Evolutionary conservation across 805 yeast species (phyloP), one percentile per base, ranked within the genome.

Genomic region (Citeromyces matritensis): DNA sequence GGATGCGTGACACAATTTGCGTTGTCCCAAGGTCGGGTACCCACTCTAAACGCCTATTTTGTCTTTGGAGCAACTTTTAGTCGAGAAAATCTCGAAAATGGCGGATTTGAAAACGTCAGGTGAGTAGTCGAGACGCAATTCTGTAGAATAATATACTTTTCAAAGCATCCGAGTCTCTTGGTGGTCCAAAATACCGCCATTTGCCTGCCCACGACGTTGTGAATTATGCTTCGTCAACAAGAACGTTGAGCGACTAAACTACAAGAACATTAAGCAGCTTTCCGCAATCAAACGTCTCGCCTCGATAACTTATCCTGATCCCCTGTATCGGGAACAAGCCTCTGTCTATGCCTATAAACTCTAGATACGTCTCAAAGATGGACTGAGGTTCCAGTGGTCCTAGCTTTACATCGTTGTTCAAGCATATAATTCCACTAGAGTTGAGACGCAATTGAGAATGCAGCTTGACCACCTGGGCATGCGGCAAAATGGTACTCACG

Each of bases 211-310:
- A n/a, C n/a, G n/a, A n/a, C n/a, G n/a, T n/a, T n/a, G n/a, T n/a
- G n/a, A n/a, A n/a, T n/a, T n/a, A n/a, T n/a, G n/a, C n/a, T n/a
- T n/a, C n/a, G n/a, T n/a, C n/a, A n/a, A n/a, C n/a, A n/a, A n/a
- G n/a, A n/a, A n/a, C n/a, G n/a, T n/a, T 33, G 21, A 17, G 21
- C 6, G 21, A 17, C 39, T 38, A 51, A 7, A 55, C 55, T 7
- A 80, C 83, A 34, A 73, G 63, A 2, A 81, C 79, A 42, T 79
- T 85, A 24, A 81, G 57, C 33, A 80, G 53, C 35, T 69, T 65
- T 1, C 84, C 85, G 45, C 81, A 75, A 37, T 73, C 85, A 38
- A 73, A 61, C 2, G 71, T 65, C 35, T 79, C 86, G 3, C 86
- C 83, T 12, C 73, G 63, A 43, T 81, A 93, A 30, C 73, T 62